Evolutionary conservation across 805 yeast genomes (phyloP).

Genomic region (Suhomyces sp.): DNA sequence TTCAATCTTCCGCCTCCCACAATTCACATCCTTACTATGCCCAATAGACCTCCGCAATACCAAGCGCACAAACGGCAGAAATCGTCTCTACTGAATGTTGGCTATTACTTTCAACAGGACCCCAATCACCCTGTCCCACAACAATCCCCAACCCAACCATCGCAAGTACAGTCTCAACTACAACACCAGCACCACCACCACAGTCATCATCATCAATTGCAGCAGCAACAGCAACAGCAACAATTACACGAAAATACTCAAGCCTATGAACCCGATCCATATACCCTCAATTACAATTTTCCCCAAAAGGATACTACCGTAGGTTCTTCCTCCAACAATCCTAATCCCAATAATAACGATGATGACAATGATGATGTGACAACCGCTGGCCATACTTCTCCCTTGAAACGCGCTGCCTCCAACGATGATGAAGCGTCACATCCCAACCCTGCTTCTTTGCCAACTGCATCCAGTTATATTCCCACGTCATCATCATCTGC

Average conservation of each 20-base stretch:
- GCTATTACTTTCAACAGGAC: conserved; percentile 24
- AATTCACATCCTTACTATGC: conserved; percentile 7
- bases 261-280: conserved; percentile 14
- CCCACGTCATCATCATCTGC: conserved; percentile 4
- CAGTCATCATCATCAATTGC: too few relatives aligned
- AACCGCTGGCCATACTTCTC: conserved; percentile 10
- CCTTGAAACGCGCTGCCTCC: conserved; percentile 12
- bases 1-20: conserved; percentile 1
- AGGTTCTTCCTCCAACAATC: conserved; percentile 3
- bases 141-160: conserved; percentile 5
- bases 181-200: conserved; percentile 10
- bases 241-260: conserved; percentile 7
- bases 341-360: conserved; percentile 4
- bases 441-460: conserved; percentile 1
- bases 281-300: conserved; percentile 20
- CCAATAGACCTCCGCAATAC: conserved; percentile 10
- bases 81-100: conserved; percentile 31
- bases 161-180: conserved; percentile 6
- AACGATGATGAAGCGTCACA: conserved; percentile 5
- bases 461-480: conserved; percentile 4
- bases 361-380: conserved; percentile 5
- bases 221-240: conserved; percentile 9
- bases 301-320: conserved; percentile 13
- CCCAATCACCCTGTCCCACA: conserved; percentile 7
- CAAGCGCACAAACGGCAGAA: conserved; percentile 39